Percentiles rank a stretch among this genome's conserved stretches.
Conservation (phyloP, 164 flowering plant species). For the Tetrastigma voinierianum region DNA sequence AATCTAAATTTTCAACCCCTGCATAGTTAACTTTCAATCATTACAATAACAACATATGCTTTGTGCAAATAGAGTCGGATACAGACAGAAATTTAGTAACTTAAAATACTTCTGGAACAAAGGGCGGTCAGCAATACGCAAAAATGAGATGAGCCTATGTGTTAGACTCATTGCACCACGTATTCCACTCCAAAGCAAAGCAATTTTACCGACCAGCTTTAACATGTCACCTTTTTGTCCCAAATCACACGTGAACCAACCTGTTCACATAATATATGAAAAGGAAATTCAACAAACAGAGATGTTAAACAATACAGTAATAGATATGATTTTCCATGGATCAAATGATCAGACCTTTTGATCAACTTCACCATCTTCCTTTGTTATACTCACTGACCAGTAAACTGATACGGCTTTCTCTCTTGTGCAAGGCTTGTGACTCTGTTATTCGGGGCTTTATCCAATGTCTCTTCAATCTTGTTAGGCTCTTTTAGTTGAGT, state of each 20-base stretch:
- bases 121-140: slow-evolving; percentile 82
- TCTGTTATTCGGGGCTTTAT: slow-evolving; percentile 40
- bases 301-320: no score
- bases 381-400: slow-evolving; percentile 92
- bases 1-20: no score
- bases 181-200: slow-evolving; percentile 96
- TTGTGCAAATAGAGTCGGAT: no score
- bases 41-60: no score
- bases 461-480: slow-evolving; percentile 36
- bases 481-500: slow-evolving; percentile 29
- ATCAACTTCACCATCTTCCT: slow-evolving; percentile 86
- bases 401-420: slow-evolving; percentile 98
- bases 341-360: slow-evolving; percentile 56
- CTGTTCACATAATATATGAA: slow-evolving; percentile 34
- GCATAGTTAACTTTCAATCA: no score
- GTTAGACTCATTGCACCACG: slow-evolving; percentile 98
- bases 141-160: slow-evolving; percentile 74
- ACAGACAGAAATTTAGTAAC: no score
- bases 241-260: slow-evolving; percentile 76
- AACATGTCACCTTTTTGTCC: slow-evolving; percentile 86
- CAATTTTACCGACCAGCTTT: slow-evolving; percentile 77
- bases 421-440: slow-evolving; percentile 84
- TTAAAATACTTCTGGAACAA: slow-evolving; percentile 63
- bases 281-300: background rate
- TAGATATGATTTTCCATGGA: background rate